A percentile compares a stretch with the other conserved stretches of the same genome.
phyloP scores from a whole-genome alignment of 1,284 basidiomycete species.

The Fistulinella cinereoalba region DNA sequence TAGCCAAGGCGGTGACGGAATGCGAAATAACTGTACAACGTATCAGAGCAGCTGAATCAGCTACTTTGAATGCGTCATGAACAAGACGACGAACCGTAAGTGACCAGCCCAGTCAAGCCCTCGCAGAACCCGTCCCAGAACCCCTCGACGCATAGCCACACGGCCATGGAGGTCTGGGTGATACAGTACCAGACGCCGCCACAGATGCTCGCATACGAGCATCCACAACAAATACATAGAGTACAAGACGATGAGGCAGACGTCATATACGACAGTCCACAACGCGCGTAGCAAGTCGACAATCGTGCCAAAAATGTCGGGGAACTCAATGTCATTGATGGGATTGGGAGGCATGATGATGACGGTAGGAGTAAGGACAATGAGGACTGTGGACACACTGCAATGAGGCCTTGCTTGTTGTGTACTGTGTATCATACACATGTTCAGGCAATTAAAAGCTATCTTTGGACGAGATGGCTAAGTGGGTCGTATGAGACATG shows the following conservation, averaged over 20 bases:
- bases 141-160: constrained; percentile 24
- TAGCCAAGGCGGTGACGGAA: constrained; percentile 8
- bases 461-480: too few species aligned
- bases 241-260: constrained; percentile 13
- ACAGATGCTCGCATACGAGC: constrained; percentile 7
- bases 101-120: constrained; percentile 8
- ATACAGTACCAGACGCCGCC: constrained; percentile 14
- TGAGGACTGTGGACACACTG: too few species aligned
- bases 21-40: constrained; percentile 17
- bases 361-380: too few species aligned
- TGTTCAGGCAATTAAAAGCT: too few species aligned
- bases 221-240: constrained; percentile 17
- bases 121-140: constrained; percentile 20
- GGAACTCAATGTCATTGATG: constrained; percentile 20
- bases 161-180: constrained; percentile 5
- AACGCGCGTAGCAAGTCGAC: constrained; percentile 10
- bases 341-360: constrained; percentile 19
- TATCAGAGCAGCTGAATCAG: too few species aligned
- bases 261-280: constrained; percentile 10
- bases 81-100: constrained; percentile 18
- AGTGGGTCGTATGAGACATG: too few species aligned
- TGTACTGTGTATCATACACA: too few species aligned
- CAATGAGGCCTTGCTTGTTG: too few species aligned
- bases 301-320: constrained; percentile 12
- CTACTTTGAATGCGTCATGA: too few species aligned